A percentile compares a stretch with the other conserved stretches of the same genome.
These are phyloP conservation scores for Moesziomyces aphidis DNA, from an alignment of 1,284 basidiomycete genomes.

Conservation along the genomic window DNA sequence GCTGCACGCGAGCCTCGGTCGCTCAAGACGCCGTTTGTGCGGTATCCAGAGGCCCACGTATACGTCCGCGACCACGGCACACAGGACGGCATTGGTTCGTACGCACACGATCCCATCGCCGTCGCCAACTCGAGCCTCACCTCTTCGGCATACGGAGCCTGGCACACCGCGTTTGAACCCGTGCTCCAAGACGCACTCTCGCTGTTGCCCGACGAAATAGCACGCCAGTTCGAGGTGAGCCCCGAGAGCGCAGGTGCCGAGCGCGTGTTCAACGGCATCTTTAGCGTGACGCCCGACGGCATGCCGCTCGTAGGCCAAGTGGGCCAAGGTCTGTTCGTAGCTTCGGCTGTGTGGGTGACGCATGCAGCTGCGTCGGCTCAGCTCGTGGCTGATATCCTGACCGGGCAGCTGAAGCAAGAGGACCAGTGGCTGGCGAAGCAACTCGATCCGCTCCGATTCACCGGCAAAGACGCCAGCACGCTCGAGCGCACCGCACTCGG, in stretches of 20 bases:
- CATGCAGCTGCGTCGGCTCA: constrained; percentile 15
- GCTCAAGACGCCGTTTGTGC: constrained; percentile 7
- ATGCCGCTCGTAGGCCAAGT: constrained; percentile 8
- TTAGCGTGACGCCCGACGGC: constrained; percentile 22
- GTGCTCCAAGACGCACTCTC: constrained; percentile 2
- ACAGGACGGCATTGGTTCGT: constrained; percentile 13
- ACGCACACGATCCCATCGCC: constrained; percentile 17
- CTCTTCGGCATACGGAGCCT: constrained; percentile 4
- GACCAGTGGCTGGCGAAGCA: constrained; percentile 5
- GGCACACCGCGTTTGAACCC: constrained; percentile 4
- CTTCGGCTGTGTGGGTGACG: constrained; percentile 14
- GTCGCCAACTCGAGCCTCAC: constrained; percentile 6
- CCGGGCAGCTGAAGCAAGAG: neutral
- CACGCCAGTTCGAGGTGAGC: neutral
- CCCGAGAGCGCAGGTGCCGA: neutral
- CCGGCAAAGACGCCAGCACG: neutral
- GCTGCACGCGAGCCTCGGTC: neutral
- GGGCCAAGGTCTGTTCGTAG: constrained; percentile 6
- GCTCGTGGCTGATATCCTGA: constrained; percentile 11
- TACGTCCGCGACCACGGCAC: constrained; percentile 16
- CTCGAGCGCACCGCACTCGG: constrained; percentile 2
- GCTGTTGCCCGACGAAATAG: constrained; percentile 1
- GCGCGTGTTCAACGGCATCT: constrained; percentile 13
- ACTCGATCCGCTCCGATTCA: constrained; percentile 7
- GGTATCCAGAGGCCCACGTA: constrained; percentile 14